Evolutionary conservation across 2,329 filamentous ascomycete genomes (phyloP), one percentile per base, ranked within the genome.

Genomic region (Alternaria ventricosa): DNA sequence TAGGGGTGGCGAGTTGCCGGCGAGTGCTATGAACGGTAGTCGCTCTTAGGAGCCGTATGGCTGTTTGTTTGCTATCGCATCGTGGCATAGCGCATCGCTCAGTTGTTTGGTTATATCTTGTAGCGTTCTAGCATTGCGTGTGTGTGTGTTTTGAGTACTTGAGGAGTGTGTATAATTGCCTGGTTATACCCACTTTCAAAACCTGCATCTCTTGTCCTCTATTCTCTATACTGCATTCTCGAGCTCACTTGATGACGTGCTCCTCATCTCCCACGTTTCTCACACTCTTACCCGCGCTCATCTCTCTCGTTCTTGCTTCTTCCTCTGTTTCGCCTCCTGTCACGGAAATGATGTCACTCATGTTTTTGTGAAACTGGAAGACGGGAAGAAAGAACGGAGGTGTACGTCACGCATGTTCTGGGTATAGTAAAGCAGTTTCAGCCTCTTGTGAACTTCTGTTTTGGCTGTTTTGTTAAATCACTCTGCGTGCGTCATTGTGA

Each of bases 1-100:
- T n/a, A 55, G 62, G 33, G 13, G 66, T 11, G 63, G 66, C 1
- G 68, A 71, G 30, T 27, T 70, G 6, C 68, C 68, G n/a, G 53
- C 23, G 15, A 43, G 18, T 20, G 49, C 15, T 1, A 53, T 53
- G 41, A 41, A 23, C 18, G 30, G 49, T 8, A 28, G 46, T 8
- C 28, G 49, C 27, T 18, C 18, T 33, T 28, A 58, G 11, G 18
- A 22, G 6, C 2, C 3, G 22, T 28, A 8, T 55, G 22, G 43
- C 43, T 44, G 18, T 6, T 22, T 44, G n/a, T 44, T 43, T 6
- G n/a, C 45, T 47, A 15, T 47, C 23, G 4, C 5, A 47, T 47
- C 8, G 13, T 33, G 18, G 30, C 33, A 36, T 36, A 36, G 33
- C 44, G 20, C 20, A 1, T 50, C 20, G 27, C 6, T 2, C 13